Evolutionary conservation across 176 grass and related monocot genomes (phyloP).

Genomic region (Oryza nivara): DNA sequence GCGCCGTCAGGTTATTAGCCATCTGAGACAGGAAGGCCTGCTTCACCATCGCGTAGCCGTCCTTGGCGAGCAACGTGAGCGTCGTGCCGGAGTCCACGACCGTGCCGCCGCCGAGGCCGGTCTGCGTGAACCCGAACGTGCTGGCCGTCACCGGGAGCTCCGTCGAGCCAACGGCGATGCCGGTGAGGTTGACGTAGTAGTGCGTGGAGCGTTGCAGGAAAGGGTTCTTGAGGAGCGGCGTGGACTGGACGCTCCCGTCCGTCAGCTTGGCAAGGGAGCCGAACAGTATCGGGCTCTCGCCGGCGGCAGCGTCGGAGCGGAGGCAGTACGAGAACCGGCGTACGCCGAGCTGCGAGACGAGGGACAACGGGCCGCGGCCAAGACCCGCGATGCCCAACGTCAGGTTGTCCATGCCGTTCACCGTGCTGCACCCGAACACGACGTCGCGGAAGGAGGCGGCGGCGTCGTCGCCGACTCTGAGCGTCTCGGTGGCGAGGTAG

Average conservation of each 20-base stretch:
- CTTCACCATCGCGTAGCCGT: constrained; percentile 47
- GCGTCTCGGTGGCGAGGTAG: constrained; percentile 45
- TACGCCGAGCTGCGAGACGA: constrained; percentile 55
- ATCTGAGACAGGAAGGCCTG: constrained; percentile 44
- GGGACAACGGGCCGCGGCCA: constrained; percentile 51
- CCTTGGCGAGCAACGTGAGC: constrained; percentile 46
- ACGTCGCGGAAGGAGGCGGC: constrained; percentile 10
- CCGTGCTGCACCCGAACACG: constrained; percentile 63
- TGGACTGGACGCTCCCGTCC: constrained; percentile 37
- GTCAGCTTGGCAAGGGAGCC: constrained; percentile 52
- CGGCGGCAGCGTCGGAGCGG: constrained; percentile 29
- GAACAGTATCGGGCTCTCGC: constrained; percentile 49
- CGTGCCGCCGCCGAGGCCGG: constrained; percentile 39
- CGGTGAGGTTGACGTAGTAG: constrained; percentile 70
- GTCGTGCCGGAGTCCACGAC: constrained; percentile 70
- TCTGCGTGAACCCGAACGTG: constrained; percentile 39
- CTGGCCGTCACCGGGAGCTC: constrained; percentile 34
- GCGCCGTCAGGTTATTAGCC: background rate
- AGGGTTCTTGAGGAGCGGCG: constrained; percentile 49
- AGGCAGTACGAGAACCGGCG: constrained; percentile 69
- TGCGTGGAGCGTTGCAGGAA: background rate
- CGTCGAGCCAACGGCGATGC: constrained; percentile 45
- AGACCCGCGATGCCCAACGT: constrained; percentile 52
- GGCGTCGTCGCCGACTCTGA: constrained; percentile 24
- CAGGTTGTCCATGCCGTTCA: constrained; percentile 39